Evolutionary conservation across 306 rosid species (phyloP).

Genomic region (Medicago lupulina): DNA sequence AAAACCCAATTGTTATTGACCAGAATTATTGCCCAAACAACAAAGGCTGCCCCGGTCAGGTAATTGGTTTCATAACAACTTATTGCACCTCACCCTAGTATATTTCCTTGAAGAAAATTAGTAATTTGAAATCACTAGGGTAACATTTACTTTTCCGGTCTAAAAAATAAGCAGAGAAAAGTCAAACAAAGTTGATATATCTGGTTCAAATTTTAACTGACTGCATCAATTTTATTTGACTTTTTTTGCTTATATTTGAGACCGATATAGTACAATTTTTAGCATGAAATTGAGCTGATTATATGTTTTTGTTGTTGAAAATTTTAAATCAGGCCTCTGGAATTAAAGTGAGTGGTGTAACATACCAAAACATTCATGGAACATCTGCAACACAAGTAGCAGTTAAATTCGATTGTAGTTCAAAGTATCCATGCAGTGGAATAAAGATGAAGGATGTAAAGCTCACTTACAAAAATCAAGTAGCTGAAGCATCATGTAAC

Average conservation of each 20-base stretch:
- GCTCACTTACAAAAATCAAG: slow-evolving; percentile 52
- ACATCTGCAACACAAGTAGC: slow-evolving; percentile 62
- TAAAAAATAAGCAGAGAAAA: too few relatives aligned
- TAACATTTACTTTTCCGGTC: too few relatives aligned
- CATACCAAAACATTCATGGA: slow-evolving; percentile 42
- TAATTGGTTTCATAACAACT: not conserved
- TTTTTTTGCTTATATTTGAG: too few relatives aligned
- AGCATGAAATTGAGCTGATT: not conserved
- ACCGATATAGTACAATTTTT: not conserved
- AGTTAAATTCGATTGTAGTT: slow-evolving; percentile 67
- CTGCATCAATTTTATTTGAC: too few relatives aligned
- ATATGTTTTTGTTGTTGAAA: not conserved
- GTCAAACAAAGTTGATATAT: too few relatives aligned
- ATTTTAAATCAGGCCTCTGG: slow-evolving; percentile 61
- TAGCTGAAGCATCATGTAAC: slow-evolving; percentile 50
- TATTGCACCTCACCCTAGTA: not conserved
- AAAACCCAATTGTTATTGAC: slow-evolving; percentile 66
- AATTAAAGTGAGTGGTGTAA: slow-evolving; percentile 56
- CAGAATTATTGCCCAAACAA: slow-evolving; percentile 66
- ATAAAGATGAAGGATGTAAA: slow-evolving; percentile 57
- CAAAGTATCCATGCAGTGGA: slow-evolving; percentile 52
- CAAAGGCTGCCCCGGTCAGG: slow-evolving; percentile 59
- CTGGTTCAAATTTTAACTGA: too few relatives aligned
- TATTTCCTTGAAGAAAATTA: not conserved
- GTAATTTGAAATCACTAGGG: too few relatives aligned